Percentiles rank a stretch among this genome's conserved stretches.
These are phyloP conservation scores for Pestalotiopsis sp. DNA, from an alignment of 2,329 filamentous ascomycete species.

Conservation along the genomic window DNA sequence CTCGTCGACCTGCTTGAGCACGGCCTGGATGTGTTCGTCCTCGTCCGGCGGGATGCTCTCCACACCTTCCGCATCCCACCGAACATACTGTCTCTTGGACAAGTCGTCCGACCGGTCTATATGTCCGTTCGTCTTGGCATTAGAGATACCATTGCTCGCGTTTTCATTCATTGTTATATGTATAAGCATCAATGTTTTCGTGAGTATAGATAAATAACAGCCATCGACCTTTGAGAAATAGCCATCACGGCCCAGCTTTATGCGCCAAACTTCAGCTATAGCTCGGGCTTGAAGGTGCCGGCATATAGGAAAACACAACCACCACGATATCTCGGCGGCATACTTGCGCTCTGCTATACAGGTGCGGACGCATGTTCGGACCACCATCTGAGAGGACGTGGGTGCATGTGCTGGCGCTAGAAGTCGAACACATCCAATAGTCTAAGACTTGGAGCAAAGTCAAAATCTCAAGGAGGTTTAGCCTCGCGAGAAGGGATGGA, in stretches of 20 bases:
- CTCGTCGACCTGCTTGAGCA: conserved; percentile 15
- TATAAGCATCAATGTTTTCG: background rate
- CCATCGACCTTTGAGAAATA: too few species aligned
- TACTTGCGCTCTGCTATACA: background rate
- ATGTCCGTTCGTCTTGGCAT: background rate
- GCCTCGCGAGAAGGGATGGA: too few species aligned
- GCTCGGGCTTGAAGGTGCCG: background rate
- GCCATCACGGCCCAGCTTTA: background rate
- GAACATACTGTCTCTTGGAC: conserved; percentile 11
- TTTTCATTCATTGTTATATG: background rate
- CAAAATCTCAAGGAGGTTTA: background rate
- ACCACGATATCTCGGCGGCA: background rate
- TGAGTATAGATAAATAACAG: too few species aligned
- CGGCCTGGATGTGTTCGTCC: conserved; percentile 14
- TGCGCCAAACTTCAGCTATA: background rate
- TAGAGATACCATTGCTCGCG: background rate
- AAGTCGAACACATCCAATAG: background rate
- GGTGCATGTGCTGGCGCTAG: background rate
- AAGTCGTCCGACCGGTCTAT: background rate
- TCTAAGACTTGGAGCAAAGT: background rate
- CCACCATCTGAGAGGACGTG: background rate
- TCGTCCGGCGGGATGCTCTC: conserved; percentile 13
- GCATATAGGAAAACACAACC: background rate
- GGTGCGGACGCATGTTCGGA: background rate
- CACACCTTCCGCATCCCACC: conserved; percentile 10